These are phyloP conservation scores for Hibiscus tridactylites DNA, from an alignment of 345 rosid genomes.

Conservation along the genomic window DNA sequence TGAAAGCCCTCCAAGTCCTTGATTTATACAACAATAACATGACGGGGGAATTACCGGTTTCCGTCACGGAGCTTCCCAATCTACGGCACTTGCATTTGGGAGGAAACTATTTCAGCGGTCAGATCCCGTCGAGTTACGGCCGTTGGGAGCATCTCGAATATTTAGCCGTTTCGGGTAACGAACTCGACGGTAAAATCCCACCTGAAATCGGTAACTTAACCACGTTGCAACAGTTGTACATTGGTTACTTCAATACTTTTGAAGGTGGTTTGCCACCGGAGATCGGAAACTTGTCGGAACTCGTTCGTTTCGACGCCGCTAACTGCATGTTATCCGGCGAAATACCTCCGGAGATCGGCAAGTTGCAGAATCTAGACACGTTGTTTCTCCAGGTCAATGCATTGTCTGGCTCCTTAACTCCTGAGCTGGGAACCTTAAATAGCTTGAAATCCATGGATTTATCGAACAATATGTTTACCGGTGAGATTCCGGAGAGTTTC, in stretches of 20 bases:
- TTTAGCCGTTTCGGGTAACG: slow-evolving; percentile 74
- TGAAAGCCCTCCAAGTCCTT: slow-evolving; percentile 58
- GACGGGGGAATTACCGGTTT: slow-evolving; percentile 62
- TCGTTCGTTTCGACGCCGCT: slow-evolving; percentile 64
- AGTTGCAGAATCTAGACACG: slow-evolving; percentile 66
- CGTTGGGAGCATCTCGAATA: slow-evolving; percentile 63
- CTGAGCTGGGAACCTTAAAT: slow-evolving; percentile 52
- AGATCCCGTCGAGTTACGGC: slow-evolving; percentile 69
- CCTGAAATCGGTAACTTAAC: slow-evolving; percentile 69
- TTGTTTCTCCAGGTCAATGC: slow-evolving; percentile 78
- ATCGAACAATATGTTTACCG: slow-evolving; percentile 67
- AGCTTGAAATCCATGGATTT: slow-evolving; percentile 81
- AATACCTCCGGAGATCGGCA: slow-evolving; percentile 58
- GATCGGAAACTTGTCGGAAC: slow-evolving; percentile 63
- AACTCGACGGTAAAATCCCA: slow-evolving; percentile 60
- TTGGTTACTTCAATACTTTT: slow-evolving; percentile 72
- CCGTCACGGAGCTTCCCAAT: slow-evolving; percentile 52
- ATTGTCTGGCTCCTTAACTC: slow-evolving; percentile 52
- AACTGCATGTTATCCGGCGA: slow-evolving; percentile 56
- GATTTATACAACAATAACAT: slow-evolving; percentile 91
- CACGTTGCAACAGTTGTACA: slow-evolving; percentile 54
- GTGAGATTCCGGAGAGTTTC: slow-evolving; percentile 65
- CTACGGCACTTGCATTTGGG: slow-evolving; percentile 81
- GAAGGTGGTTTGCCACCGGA: slow-evolving; percentile 61
- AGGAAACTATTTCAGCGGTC: slow-evolving; percentile 69